These are phyloP conservation scores for Suhomyces wounanorum DNA, from an alignment of 1,139 yeast genomes.

Conservation along the genomic window DNA sequence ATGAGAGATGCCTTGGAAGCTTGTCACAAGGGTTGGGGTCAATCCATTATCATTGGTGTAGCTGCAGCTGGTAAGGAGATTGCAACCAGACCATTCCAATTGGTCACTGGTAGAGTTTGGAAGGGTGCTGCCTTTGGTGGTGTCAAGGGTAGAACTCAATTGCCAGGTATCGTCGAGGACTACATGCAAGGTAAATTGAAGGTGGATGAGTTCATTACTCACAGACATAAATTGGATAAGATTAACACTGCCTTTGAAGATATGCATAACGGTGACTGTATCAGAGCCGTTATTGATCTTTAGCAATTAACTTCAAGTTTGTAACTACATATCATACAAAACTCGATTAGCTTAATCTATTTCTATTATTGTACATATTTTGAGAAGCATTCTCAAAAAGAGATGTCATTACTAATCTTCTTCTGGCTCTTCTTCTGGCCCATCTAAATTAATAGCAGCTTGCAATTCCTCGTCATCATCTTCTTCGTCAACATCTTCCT, in stretches of 20 bases:
- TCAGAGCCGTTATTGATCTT: slow-evolving; percentile 81
- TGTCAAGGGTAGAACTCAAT: slow-evolving; percentile 94
- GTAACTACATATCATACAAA: background rate
- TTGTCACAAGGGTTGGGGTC: slow-evolving; percentile 99
- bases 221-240: slow-evolving; percentile 72
- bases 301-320: slow-evolving; percentile 11
- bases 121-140: slow-evolving; percentile 99
- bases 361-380: slow-evolving; percentile 3
- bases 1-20: slow-evolving; percentile 97
- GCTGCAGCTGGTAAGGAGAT: slow-evolving; percentile 98
- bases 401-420: slow-evolving; percentile 19
- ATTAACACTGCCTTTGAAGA: slow-evolving; percentile 92
- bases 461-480: slow-evolving; percentile 19
- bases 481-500: slow-evolving; percentile 20
- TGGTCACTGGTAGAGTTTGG: slow-evolving; percentile 98
- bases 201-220: slow-evolving; percentile 95
- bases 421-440: slow-evolving; percentile 32
- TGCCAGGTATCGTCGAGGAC: slow-evolving; percentile 87
- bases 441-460: slow-evolving; percentile 22
- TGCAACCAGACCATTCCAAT: slow-evolving; percentile 96
- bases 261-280: slow-evolving; percentile 91
- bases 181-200: slow-evolving; percentile 80
- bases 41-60: slow-evolving; percentile 91
- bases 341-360: background rate
- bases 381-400: background rate